A percentile compares a stretch with the other conserved stretches of the same genome.
These are phyloP conservation scores for Echinochloa phyllopogon DNA, from an alignment of 176 grass and related monocot species.

Conservation along the genomic window DNA sequence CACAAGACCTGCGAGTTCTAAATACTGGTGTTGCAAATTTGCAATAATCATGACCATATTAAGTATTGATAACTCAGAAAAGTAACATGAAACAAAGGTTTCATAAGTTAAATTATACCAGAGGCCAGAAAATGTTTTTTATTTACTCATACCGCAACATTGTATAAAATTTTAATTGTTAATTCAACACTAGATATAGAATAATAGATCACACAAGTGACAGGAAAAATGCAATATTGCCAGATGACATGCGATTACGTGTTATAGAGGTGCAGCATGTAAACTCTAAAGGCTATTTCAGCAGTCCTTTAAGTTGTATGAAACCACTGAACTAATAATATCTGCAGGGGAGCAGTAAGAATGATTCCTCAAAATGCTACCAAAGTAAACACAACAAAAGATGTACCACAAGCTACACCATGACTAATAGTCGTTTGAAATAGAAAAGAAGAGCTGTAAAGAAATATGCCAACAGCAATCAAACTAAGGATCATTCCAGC, in stretches of 20 bases:
- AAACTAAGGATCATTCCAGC: neutral
- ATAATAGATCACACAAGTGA: neutral
- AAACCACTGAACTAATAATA: neutral
- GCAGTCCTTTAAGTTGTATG: neutral
- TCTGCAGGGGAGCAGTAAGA: neutral
- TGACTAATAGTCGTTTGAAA: neutral
- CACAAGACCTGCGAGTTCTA: neutral
- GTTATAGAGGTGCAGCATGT: neutral
- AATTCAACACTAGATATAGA: neutral
- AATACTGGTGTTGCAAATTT: neutral
- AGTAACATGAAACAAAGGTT: neutral
- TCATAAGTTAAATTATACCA: neutral
- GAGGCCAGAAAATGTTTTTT: too few species aligned
- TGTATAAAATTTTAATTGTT: neutral
- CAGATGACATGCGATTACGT: neutral
- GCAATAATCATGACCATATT: neutral
- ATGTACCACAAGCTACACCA: neutral
- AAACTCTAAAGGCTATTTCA: neutral
- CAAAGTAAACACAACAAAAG: neutral
- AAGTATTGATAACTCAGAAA: neutral
- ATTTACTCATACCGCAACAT: neutral
- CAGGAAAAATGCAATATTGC: neutral
- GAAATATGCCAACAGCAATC: neutral
- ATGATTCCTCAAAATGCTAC: conserved; percentile 9
- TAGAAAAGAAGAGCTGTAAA: neutral